Percentiles rank a stretch among this genome's conserved stretches.
Conservation (phyloP, 306 rosid species). For the Ziziphus jujuba region DNA sequence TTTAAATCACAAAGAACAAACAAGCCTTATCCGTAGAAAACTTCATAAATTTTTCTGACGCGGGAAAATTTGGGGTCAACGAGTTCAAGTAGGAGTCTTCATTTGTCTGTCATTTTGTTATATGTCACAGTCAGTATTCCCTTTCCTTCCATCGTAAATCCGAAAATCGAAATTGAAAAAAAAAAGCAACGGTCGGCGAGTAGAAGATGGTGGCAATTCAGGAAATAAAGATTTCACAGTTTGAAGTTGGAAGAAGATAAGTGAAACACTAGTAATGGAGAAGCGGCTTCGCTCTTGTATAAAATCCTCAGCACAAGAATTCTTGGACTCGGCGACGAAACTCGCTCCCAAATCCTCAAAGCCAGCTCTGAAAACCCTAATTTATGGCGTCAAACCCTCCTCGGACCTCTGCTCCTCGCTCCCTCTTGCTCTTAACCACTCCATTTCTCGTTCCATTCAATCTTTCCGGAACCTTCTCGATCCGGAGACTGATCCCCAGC, state of each 20-base stretch:
- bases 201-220: too few species aligned
- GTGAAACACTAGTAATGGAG: conserved; percentile 48
- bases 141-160: too few species aligned
- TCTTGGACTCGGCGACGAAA: conserved; percentile 48
- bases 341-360: conserved; percentile 61
- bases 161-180: not conserved
- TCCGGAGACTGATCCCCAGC: conserved; percentile 17
- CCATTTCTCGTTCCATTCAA: conserved; percentile 45
- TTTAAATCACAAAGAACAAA: too few species aligned
- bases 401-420: conserved; percentile 58
- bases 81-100: not conserved
- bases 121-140: not conserved
- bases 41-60: not conserved
- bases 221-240: not conserved
- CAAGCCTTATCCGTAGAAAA: too few species aligned
- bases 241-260: not conserved
- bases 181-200: not conserved
- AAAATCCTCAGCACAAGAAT: conserved; percentile 60
- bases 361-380: conserved; percentile 63
- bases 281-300: conserved; percentile 77
- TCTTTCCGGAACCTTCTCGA: conserved; percentile 42
- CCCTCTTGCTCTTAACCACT: conserved; percentile 52
- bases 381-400: conserved; percentile 56
- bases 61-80: not conserved
- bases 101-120: not conserved